Evolutionary conservation across 805 yeast genomes (phyloP), one percentile per base, ranked within the genome.

Genomic region (Lipomyces orientalis): DNA sequence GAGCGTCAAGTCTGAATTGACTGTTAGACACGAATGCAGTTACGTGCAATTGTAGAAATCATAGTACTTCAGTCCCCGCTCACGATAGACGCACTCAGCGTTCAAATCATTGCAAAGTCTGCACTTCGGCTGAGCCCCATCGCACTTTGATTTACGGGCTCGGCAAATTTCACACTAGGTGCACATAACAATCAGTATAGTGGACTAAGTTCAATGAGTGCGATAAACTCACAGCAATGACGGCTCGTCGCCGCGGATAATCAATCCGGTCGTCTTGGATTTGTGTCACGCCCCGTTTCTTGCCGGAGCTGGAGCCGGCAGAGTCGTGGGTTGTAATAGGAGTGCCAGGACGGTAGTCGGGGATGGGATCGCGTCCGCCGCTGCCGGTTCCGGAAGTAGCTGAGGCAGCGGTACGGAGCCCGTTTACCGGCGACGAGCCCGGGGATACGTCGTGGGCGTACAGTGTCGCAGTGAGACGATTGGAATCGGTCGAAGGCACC

Each of bases 61-160:
- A 7, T 25, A 5, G n/a, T 52, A 65, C 68, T 67, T 67, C 10
- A 67, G 33, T 22, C 64, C 60, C 22, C 61, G 49, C 14, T 64
- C 70, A 8, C 70, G 55, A 33, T 67, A 64, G 22, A 67, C 70
- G 54, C 70, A 64, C 16, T 67, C 66, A 14, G 70, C 70, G 35
- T 67, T 64, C 57, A 67, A 39, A 5, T 67, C 70, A 10, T 22
- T 57, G 58, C 70, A 67, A 16, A 64, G 25, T 7, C 67, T 34
- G 49, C 70, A 67, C 37, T 64, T 64, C 33, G 68, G 70, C 35
- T 67, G 68, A 10, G 37, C 68, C 14, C 70, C 70, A 43, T 67
- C 70, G 39, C 70, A 67, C 54, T 67, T 67, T 16, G 70, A 62
- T 25, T 67, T 67, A 19, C 65, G 57, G 16, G 67, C 60, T 16